Base-by-base conservation (phyloP, 768 basidiomycete genomes). In the Sporobolomyces roseus region DNA sequence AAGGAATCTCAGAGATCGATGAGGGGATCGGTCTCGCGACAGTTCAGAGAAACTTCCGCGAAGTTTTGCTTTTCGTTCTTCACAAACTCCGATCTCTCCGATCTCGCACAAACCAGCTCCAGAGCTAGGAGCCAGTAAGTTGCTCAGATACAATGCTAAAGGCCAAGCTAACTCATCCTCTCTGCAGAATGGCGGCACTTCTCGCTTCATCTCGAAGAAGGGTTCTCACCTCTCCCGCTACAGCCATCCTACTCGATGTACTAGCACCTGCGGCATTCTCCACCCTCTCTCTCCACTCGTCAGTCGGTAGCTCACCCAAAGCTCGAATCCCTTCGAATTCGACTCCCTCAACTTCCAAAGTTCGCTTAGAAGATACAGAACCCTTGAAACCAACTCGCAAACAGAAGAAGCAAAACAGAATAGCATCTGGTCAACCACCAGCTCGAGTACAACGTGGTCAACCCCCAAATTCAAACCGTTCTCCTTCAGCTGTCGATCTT, bases 401-500 rank as follows among this genome's bases (percentile, higher is more conserved):
- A 36, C 58, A 60, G 23, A 4, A 27, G 14, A 4, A 32, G 13
- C 13, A 60, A 60, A 19, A 43, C 2, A 5, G 43, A 19, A 32
- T 13, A 2, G 58, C 36, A 6, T 10, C 12, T 23, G 58, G 32
- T 13, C 4, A 60, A 33, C 58, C 58, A n/a, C 43, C 58, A 33
- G 58, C 32, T 27, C 58, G 58, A 21, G 5, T n/a, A 8, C 58
- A 46, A 21, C 58, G 51, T 36, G 62, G 51, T 4, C 16, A 48
- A 35, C 52, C 62, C n/a, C 51, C 52, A 16, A 51, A 9, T 36
- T 21, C 32, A 13, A 30, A 29, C 9, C 53, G 54, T 0, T 8
- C 54, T 14, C 61, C 65, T 4, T 66, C 64, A 29, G 61, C 70
- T 19, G 50, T 66, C 61, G 64, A 63, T 41, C 55, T 71, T 23